Percentiles rank a stretch among this genome's conserved stretches.
phyloP scores from a whole-genome alignment of 1,284 basidiomycete genomes.

The Caloboletus inedulis region DNA sequence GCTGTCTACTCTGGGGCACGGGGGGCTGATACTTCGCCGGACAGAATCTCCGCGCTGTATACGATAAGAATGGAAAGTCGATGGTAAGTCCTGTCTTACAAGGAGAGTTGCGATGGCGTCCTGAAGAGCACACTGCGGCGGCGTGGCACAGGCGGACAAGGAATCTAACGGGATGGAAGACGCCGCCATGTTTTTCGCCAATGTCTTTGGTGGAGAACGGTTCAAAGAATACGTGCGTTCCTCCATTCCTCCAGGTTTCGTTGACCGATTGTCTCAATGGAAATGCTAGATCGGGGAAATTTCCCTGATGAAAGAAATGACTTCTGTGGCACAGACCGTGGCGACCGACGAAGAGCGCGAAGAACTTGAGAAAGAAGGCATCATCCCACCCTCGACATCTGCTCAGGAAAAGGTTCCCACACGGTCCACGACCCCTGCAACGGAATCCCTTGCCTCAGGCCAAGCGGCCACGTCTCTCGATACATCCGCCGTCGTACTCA shows the following conservation, averaged over 20 bases:
- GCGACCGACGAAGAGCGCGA: constrained; percentile 91
- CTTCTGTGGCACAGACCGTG: constrained; percentile 72
- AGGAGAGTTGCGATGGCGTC: constrained; percentile 5
- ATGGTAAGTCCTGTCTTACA: constrained; percentile 50
- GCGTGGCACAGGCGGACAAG: constrained; percentile 54
- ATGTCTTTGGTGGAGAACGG: constrained; percentile 88
- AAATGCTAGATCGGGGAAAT: constrained; percentile 81
- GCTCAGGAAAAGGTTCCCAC: constrained; percentile 21
- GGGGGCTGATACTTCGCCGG: constrained; percentile 23
- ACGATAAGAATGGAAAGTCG: constrained; percentile 93
- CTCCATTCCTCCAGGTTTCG: background rate
- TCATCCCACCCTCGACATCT: constrained; percentile 26
- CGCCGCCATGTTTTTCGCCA: constrained; percentile 87
- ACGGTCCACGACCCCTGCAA: constrained; percentile 28
- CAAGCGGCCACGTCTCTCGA: constrained; percentile 9
- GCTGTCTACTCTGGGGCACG: constrained; percentile 8
- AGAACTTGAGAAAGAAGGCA: constrained; percentile 73
- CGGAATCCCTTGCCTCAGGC: constrained; percentile 14
- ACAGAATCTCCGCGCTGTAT: constrained; percentile 84
- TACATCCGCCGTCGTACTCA: constrained; percentile 18
- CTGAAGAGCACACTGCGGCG: background rate
- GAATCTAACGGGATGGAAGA: constrained; percentile 78
- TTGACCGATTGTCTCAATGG: constrained; percentile 1
- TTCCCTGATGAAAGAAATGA: constrained; percentile 90
- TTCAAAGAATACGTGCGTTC: constrained; percentile 79